Evolutionary conservation across 1,284 basidiomycete species (phyloP).

Genomic region (Violaceomyces palustris): DNA sequence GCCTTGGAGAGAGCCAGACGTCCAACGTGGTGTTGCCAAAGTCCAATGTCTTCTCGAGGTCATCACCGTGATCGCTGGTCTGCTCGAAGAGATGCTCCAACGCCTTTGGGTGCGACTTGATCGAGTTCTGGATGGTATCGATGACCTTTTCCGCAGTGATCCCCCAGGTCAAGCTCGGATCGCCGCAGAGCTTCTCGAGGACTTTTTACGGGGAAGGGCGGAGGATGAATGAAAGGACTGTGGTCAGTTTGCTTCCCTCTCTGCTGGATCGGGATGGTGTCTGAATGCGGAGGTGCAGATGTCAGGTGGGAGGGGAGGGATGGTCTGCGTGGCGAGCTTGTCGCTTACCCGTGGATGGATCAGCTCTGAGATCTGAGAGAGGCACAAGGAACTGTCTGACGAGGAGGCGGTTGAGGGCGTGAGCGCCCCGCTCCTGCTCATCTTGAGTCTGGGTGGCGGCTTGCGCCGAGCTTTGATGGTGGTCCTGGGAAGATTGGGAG

Average conservation of each 20-base stretch:
- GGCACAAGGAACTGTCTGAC: slow-evolving; percentile 13
- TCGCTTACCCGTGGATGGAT: slow-evolving; percentile 1
- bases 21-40: slow-evolving; percentile 36
- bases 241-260: too few relatives aligned
- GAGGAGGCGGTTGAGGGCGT: slow-evolving; percentile 21
- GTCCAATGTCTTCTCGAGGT: background rate
- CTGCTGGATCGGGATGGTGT: slow-evolving; percentile 7
- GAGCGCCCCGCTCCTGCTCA: slow-evolving; percentile 22
- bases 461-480: too few relatives aligned
- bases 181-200: too few relatives aligned
- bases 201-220: too few relatives aligned
- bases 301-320: background rate
- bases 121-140: slow-evolving; percentile 12
- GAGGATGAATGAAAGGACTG: too few relatives aligned
- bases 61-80: background rate
- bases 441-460: too few relatives aligned
- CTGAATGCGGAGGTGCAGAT: background rate
- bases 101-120: slow-evolving; percentile 19
- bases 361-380: too few relatives aligned
- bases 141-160: too few relatives aligned
- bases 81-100: slow-evolving; percentile 21
- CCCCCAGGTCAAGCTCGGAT: too few relatives aligned
- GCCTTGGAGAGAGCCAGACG: slow-evolving; percentile 33
- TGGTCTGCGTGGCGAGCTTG: slow-evolving; percentile 1
- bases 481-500: too few relatives aligned